Evolutionary conservation across 2,329 filamentous ascomycete genomes (phyloP), one percentile per base, ranked within the genome.

Genomic region (Ceratocystis lukuohia): DNA sequence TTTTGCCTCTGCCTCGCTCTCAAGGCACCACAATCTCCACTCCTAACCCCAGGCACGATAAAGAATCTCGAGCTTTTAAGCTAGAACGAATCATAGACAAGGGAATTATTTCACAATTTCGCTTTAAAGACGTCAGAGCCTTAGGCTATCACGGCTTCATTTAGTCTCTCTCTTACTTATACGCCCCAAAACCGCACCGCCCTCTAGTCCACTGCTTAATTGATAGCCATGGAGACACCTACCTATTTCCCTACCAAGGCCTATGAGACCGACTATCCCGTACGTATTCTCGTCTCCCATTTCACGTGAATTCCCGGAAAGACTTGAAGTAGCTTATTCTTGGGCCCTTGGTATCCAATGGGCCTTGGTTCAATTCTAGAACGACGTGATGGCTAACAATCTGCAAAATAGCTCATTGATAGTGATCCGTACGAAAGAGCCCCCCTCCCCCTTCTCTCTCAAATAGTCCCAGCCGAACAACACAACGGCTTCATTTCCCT

Each of bases 251-350:
- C 75, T 67, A 87, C 88, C 75, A 95, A 94, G 84, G 82, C 85
- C 74, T 79, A 91, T 72, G 82, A 87, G 75, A 89, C 89, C 72
- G 87, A 94, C 69, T 97, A 89, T 76, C 93, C 93, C 68, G 94
- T 97, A 80, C 74, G 89, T 80, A 37, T 33, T 66, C 70, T 67
- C 6, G 53, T 44, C 37, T 7, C 57, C 67, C 72, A 73, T 72
- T 15, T 20, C 2, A n/a, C 53, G 25, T 70, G 69, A 65, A 46
- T 22, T 10, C 62, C 22, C 15, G 4, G 20, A 15, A 25, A 3
- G 25, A 15, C 3, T 12, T 10, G 5, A 28, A 3, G 5, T 6
- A 6, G 25, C 25, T 8, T 53, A 6, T 28, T 5, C 28, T 64
- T 6, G 15, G 59, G 28, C 22, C 17, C 25, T 28, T 7, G 25